Evolutionary conservation across 345 rosid species (phyloP).

Genomic region (Populus ilicifolia): DNA sequence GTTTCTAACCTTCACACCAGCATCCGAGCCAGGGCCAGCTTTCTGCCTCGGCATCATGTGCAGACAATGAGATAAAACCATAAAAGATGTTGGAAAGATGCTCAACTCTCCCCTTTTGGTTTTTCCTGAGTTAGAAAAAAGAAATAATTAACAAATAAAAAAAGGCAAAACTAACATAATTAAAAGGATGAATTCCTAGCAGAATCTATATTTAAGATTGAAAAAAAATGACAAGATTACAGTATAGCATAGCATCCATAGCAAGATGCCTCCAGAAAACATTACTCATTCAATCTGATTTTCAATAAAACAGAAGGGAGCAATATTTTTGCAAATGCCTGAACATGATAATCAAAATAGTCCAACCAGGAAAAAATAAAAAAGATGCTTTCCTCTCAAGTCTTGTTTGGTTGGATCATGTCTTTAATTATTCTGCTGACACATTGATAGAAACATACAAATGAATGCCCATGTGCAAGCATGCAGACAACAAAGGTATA

Average conservation of each 20-base stretch:
- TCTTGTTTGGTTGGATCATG: background rate
- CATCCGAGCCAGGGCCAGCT: slow-evolving; percentile 43
- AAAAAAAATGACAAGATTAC: background rate
- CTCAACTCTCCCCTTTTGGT: slow-evolving; percentile 91
- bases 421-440: background rate
- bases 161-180: background rate
- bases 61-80: slow-evolving; percentile 78
- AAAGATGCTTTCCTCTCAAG: background rate
- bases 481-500: background rate
- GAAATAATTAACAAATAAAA: background rate
- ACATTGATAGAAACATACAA: background rate
- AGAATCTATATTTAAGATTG: background rate
- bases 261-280: background rate
- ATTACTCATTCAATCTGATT: background rate
- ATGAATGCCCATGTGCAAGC: background rate
- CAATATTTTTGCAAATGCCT: background rate
- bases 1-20: slow-evolving; percentile 44
- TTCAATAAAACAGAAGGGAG: background rate
- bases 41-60: slow-evolving; percentile 94
- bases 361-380: no score
- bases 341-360: background rate
- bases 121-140: slow-evolving; percentile 52
- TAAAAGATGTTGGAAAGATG: slow-evolving; percentile 62
- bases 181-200: background rate
- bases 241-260: background rate